phyloP scores from a whole-genome alignment of 805 yeast species.

The Spathaspora arborariae region DNA sequence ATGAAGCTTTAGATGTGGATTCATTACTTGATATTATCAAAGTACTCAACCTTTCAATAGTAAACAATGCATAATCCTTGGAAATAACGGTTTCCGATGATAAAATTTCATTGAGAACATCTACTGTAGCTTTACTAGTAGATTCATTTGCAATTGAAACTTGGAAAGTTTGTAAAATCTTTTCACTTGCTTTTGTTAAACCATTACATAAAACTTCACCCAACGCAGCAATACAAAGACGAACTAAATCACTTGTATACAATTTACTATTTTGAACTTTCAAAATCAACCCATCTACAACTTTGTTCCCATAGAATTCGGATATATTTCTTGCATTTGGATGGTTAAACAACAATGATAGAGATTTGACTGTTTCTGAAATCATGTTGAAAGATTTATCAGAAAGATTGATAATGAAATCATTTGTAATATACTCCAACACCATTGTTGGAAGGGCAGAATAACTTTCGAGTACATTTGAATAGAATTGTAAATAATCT shows the following conservation, averaged over 20 bases:
- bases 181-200: constrained; percentile 7
- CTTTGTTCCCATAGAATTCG: not conserved
- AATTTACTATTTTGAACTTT: constrained; percentile 18
- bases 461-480: constrained; percentile 18
- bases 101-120: constrained; percentile 17
- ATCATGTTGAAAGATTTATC: constrained; percentile 25
- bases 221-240: constrained; percentile 20
- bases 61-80: constrained; percentile 9
- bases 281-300: constrained; percentile 16
- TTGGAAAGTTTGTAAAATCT: constrained; percentile 14
- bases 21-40: constrained; percentile 28
- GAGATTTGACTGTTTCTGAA: constrained; percentile 21
- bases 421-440: constrained; percentile 19
- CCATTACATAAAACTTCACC: constrained; percentile 16
- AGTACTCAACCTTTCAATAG: constrained; percentile 16
- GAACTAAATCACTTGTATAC: constrained; percentile 28
- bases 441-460: constrained; percentile 16
- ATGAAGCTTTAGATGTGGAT: constrained; percentile 18
- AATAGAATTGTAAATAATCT: constrained; percentile 26
- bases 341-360: constrained; percentile 4
- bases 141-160: constrained; percentile 24
- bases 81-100: not conserved
- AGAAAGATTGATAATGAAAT: constrained; percentile 19
- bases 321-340: not conserved
- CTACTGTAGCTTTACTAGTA: constrained; percentile 23